phyloP scores from a whole-genome alignment of 306 rosid species.

The Cajanus cajan region DNA sequence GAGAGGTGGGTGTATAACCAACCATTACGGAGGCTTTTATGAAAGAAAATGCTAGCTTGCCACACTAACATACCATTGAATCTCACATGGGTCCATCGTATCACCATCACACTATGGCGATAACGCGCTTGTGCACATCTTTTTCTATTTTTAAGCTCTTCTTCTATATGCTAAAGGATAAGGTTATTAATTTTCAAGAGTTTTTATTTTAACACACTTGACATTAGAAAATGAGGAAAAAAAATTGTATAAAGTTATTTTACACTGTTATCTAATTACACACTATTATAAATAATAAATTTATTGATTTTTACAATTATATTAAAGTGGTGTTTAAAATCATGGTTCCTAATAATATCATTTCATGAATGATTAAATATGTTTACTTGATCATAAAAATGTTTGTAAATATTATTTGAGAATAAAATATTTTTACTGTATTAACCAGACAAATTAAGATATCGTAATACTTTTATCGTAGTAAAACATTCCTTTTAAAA shows the following conservation, averaged over 20 bases:
- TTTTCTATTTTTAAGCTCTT: not conserved
- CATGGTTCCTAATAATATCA: too few relatives aligned
- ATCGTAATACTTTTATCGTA: too few relatives aligned
- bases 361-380: too few relatives aligned
- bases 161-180: not conserved
- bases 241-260: not conserved
- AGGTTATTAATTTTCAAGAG: not conserved
- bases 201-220: not conserved
- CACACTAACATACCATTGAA: conserved; percentile 20
- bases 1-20: conserved; percentile 30
- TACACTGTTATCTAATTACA: too few relatives aligned
- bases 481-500: too few relatives aligned
- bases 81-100: conserved; percentile 39
- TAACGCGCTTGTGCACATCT: conserved; percentile 5
- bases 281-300: not conserved
- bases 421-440: too few relatives aligned
- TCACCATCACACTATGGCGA: conserved; percentile 18
- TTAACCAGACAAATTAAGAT: too few relatives aligned
- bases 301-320: not conserved
- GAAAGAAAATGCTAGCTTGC: conserved; percentile 33
- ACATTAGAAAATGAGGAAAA: too few relatives aligned
- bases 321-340: too few relatives aligned
- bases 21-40: conserved; percentile 38
- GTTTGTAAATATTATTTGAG: too few relatives aligned
- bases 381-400: too few relatives aligned